Evolutionary conservation across 2,329 filamentous ascomycete genomes (phyloP).

Genomic region (Paecilomyces sp.): DNA sequence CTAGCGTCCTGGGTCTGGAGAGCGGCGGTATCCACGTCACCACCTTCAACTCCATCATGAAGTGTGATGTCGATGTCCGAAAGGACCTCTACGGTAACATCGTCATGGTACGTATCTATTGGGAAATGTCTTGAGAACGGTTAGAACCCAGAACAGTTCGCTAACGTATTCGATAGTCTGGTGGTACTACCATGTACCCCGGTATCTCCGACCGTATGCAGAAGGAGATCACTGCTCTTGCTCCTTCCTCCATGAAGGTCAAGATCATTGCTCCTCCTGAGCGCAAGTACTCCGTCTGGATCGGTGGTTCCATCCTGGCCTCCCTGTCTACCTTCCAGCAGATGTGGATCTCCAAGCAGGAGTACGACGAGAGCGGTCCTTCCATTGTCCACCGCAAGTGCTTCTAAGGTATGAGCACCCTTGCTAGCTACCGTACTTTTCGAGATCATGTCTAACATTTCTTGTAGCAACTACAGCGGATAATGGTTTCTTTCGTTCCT

Average conservation of each 20-base stretch:
- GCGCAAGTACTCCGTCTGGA: constrained; percentile 99
- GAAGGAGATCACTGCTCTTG: constrained; percentile 99
- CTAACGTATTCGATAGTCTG: constrained; percentile 58
- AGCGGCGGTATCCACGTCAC: constrained; percentile 98
- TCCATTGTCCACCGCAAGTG: constrained; percentile 99
- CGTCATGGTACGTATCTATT: constrained; percentile 76
- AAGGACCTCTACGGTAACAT: constrained; percentile 99
- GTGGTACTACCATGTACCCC: constrained; percentile 99
- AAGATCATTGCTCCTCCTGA: constrained; percentile 99
- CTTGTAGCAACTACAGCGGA: constrained; percentile 6
- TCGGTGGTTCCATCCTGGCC: constrained; percentile 99
- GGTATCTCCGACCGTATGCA: constrained; percentile 99
- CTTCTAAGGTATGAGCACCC: constrained; percentile 70
- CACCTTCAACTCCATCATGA: constrained; percentile 99
- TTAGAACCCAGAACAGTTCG: neutral
- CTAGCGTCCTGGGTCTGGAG: constrained; percentile 95
- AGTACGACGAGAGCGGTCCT: constrained; percentile 99
- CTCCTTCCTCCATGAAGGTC: constrained; percentile 99
- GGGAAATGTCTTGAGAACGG: constrained; percentile 6
- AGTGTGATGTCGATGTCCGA: constrained; percentile 99
- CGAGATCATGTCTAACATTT: neutral
- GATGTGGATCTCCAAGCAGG: constrained; percentile 99
- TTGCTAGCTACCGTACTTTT: neutral
- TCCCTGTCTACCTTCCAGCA: constrained; percentile 99
- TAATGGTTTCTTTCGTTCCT: constrained; percentile 25